phyloP scores from a whole-genome alignment of 352 stramenopile species.

The Phytophthora cactorum region DNA sequence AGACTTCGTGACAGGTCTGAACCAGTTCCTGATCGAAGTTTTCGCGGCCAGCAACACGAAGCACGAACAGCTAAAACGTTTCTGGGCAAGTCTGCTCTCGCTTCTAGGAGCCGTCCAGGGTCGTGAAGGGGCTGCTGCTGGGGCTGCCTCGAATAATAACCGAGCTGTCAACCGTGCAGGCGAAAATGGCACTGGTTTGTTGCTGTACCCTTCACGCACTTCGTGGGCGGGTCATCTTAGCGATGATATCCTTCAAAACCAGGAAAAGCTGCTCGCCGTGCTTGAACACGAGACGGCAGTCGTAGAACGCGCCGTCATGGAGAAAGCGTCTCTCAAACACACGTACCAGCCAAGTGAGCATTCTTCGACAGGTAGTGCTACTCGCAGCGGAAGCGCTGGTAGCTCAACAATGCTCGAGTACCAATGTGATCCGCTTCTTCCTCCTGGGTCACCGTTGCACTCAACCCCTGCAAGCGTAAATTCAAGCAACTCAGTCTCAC shows the following conservation, averaged over 20 bases:
- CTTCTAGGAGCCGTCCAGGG: conserved; percentile 31
- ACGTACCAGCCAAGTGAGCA: conserved; percentile 53
- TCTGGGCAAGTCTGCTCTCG: conserved; percentile 60
- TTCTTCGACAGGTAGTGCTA: conserved; percentile 10
- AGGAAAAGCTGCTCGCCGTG: conserved; percentile 79
- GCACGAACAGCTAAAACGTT: conserved; percentile 48
- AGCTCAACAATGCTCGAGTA: conserved; percentile 64
- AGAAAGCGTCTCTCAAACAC: conserved; percentile 79
- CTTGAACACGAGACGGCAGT: conserved; percentile 82
- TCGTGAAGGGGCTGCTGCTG: conserved; percentile 5
- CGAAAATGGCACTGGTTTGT: conserved; percentile 19
- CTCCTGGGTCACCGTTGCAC: conserved; percentile 29
- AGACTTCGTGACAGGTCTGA: conserved; percentile 62
- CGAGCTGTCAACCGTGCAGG: conserved; percentile 3
- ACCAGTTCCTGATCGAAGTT: conserved; percentile 47
- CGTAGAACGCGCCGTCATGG: conserved; percentile 79
- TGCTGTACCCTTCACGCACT: conserved; percentile 23
- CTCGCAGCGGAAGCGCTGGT: conserved; percentile 13
- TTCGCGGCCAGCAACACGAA: conserved; percentile 39
- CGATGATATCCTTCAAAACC: conserved; percentile 85
- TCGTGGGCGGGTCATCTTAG: conserved; percentile 70
- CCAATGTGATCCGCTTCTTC: conserved; percentile 64
- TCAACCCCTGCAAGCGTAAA: conserved; percentile 14
- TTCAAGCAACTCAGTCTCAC: neutral
- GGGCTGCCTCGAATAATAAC: neutral